Percentiles rank a stretch among this genome's conserved stretches.
phyloP scores from a whole-genome alignment of 2,329 filamentous ascomycete genomes.

The Pseudocercospora pini-densiflorae region DNA sequence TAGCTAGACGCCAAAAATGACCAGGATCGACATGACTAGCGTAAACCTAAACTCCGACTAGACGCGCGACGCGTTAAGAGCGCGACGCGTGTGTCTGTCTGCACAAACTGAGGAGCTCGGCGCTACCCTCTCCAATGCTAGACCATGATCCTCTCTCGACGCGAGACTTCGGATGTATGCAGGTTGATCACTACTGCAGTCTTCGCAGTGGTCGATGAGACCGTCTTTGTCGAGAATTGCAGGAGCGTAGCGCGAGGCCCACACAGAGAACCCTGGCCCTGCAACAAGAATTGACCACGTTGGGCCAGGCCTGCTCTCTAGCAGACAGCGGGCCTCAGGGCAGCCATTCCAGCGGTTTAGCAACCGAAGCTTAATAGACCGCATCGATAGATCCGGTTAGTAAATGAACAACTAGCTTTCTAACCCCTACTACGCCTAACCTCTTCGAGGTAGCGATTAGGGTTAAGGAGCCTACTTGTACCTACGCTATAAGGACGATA shows the following conservation, averaged over 20 bases:
- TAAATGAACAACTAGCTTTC: neutral
- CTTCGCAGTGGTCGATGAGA: neutral
- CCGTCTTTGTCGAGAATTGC: conserved; percentile 6
- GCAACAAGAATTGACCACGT: no score
- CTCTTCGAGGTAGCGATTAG: neutral
- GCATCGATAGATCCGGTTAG: neutral
- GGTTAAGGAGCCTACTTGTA: neutral
- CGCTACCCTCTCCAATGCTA: neutral
- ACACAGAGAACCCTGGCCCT: no score
- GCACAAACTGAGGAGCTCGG: neutral
- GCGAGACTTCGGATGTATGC: neutral
- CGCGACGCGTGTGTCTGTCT: neutral
- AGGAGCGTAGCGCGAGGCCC: neutral
- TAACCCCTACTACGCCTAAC: neutral
- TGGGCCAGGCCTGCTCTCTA: no score
- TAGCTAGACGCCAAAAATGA: neutral
- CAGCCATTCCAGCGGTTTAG: neutral
- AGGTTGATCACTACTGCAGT: conserved; percentile 12
- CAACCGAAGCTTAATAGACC: neutral
- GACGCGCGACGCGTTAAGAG: neutral
- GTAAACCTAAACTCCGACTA: no score
- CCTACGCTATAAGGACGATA: neutral
- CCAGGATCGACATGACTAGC: neutral
- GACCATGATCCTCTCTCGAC: conserved; percentile 4
- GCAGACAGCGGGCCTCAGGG: neutral